Evolutionary conservation across 176 grass and related monocot genomes (phyloP).

Genomic region (Themeda triandra): DNA sequence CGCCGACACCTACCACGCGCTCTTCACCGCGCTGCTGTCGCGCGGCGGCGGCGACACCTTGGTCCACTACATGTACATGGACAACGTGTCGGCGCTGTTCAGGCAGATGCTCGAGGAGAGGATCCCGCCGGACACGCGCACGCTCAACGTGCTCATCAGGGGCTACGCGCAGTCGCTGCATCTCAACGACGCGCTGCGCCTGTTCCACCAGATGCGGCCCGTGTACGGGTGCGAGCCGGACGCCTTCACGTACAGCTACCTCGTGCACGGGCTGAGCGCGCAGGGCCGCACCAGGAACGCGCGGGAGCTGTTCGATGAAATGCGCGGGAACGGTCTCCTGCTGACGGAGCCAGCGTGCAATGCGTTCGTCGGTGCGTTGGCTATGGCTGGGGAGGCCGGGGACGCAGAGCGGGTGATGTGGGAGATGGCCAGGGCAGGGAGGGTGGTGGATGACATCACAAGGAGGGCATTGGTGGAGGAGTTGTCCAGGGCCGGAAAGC

Average conservation of each 20-base stretch:
- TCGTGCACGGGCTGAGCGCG: constrained; percentile 72
- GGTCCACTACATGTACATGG: constrained; percentile 83
- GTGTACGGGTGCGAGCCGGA: constrained; percentile 62
- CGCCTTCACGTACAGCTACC: constrained; percentile 66
- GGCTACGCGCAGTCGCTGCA: constrained; percentile 78
- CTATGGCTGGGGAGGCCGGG: constrained; percentile 45
- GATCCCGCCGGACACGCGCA: constrained; percentile 52
- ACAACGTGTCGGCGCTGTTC: constrained; percentile 71
- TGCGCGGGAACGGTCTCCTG: constrained; percentile 38
- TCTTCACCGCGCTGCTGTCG: constrained; percentile 69
- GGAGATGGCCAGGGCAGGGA: constrained; percentile 45
- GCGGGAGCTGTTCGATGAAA: constrained; percentile 56
- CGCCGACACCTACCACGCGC: constrained; percentile 66
- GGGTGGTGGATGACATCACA: constrained; percentile 52
- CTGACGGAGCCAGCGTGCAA: constrained; percentile 41
- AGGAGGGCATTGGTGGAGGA: constrained; percentile 56
- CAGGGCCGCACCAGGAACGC: constrained; percentile 68
- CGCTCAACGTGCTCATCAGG: constrained; percentile 69
- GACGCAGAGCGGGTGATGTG: constrained; percentile 50
- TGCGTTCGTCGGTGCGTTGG: constrained; percentile 58
- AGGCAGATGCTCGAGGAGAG: constrained; percentile 80
- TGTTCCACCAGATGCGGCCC: constrained; percentile 82
- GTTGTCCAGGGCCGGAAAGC: constrained; percentile 30
- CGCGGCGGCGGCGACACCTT: constrained; percentile 56
- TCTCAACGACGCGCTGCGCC: constrained; percentile 72